A percentile compares a stretch with the other conserved stretches of the same genome.
These are phyloP conservation scores for Globisporangium irregulare DNA, from an alignment of 352 stramenopile genomes.

Conservation along the genomic window DNA sequence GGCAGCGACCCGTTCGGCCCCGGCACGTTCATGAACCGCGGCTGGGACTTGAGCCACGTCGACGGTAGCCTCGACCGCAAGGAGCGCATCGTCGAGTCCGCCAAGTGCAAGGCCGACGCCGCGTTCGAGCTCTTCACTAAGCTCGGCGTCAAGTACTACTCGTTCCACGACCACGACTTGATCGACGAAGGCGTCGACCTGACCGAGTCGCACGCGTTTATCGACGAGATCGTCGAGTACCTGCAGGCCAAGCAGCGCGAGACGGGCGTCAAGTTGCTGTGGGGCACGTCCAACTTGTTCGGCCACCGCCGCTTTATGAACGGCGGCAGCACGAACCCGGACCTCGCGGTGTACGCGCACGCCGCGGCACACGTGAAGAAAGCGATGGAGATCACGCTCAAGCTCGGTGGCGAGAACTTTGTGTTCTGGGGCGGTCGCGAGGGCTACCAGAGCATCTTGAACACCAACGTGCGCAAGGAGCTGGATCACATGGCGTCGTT, in stretches of 20 bases:
- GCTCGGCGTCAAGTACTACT: constrained; percentile 81
- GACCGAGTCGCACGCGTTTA: constrained; percentile 28
- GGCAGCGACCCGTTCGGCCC: constrained; percentile 35
- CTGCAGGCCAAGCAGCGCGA: constrained; percentile 61
- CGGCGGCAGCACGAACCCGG: constrained; percentile 78
- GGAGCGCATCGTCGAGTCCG: constrained; percentile 56
- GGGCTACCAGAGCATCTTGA: constrained; percentile 78
- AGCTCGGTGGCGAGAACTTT: constrained; percentile 81
- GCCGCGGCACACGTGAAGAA: constrained; percentile 83
- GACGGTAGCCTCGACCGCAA: constrained; percentile 35
- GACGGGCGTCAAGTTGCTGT: constrained; percentile 78
- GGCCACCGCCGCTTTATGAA: constrained; percentile 81
- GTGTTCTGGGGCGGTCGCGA: constrained; percentile 88
- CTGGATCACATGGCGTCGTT: constrained; percentile 83
- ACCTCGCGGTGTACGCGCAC: constrained; percentile 76
- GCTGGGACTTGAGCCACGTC: constrained; percentile 33
- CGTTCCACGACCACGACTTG: constrained; percentile 85
- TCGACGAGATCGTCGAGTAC: constrained; percentile 39
- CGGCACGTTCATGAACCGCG: constrained; percentile 34
- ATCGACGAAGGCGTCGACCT: constrained; percentile 63
- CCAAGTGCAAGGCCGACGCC: constrained; percentile 72
- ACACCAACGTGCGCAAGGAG: constrained; percentile 72
- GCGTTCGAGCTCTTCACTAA: constrained; percentile 89
- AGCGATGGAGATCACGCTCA: constrained; percentile 79
- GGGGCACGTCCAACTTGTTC: constrained; percentile 85